phyloP scores from a whole-genome alignment of 768 basidiomycete species.

The Boletus subparvulus region DNA sequence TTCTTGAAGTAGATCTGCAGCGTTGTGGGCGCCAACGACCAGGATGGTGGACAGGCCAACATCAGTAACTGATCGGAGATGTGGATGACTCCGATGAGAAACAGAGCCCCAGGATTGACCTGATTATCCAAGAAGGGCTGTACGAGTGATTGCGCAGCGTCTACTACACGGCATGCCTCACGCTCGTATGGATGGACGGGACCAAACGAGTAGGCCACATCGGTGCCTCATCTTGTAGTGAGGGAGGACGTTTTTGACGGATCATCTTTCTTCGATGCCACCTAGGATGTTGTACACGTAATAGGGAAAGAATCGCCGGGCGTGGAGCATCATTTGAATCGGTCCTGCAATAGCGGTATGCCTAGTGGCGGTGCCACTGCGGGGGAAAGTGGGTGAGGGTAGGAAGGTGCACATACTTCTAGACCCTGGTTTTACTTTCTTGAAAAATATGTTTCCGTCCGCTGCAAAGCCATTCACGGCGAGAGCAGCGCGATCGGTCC shows the following conservation, averaged over 20 bases:
- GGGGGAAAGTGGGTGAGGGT: not conserved
- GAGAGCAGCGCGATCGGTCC: constrained; percentile 89
- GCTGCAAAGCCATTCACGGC: constrained; percentile 97
- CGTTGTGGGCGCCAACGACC: constrained; percentile 14
- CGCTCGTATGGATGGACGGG: constrained; percentile 98
- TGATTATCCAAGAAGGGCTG: constrained; percentile 99
- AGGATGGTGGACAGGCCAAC: constrained; percentile 35
- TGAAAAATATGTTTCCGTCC: constrained; percentile 80
- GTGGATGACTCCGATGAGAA: constrained; percentile 13
- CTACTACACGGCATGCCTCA: constrained; percentile 71
- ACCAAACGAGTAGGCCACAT: constrained; percentile 98
- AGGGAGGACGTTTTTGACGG: constrained; percentile 30
- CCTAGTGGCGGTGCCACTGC: constrained; percentile 80
- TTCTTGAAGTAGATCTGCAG: constrained; percentile 97
- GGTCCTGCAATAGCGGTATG: constrained; percentile 73
- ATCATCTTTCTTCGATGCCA: constrained; percentile 95
- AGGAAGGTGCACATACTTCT: constrained; percentile 59
- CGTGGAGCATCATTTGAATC: constrained; percentile 99
- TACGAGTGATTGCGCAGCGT: constrained; percentile 64
- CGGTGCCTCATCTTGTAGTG: constrained; percentile 58
- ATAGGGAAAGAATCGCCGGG: constrained; percentile 95
- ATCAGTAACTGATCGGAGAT: constrained; percentile 50
- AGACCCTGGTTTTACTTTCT: constrained; percentile 90
- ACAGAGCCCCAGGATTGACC: constrained; percentile 47
- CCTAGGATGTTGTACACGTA: constrained; percentile 97